Conservation (phyloP, 2,329 filamentous ascomycete species). For the Podosphaera fusca region DNA sequence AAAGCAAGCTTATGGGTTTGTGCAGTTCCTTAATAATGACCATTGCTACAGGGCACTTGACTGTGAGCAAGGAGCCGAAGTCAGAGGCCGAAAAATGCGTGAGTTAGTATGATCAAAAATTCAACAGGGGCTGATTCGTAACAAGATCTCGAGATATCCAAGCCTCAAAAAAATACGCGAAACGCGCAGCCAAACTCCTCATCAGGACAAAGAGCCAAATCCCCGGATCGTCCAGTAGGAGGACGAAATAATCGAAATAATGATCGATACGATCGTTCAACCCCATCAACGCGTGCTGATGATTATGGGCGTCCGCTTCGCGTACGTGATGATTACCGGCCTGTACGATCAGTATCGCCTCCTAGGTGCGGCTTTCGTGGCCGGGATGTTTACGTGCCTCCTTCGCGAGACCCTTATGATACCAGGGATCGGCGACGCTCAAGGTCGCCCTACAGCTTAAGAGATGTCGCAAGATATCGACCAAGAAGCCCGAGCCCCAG, state of each 20-base stretch:
- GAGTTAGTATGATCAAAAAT: constrained; percentile 19
- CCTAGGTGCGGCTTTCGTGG: constrained; percentile 31
- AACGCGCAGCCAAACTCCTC: constrained; percentile 19
- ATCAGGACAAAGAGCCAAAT: constrained; percentile 26
- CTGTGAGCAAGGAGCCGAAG: constrained; percentile 54
- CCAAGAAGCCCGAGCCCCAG: constrained; percentile 49
- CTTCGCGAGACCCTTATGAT: constrained; percentile 15
- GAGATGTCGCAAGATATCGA: constrained; percentile 30
- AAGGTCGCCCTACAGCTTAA: constrained; percentile 34
- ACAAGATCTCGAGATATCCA: constrained; percentile 71
- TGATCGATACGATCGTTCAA: constrained; percentile 19
- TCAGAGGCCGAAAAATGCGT: constrained; percentile 88
- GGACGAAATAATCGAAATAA: constrained; percentile 19
- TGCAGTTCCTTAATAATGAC: constrained; percentile 62
- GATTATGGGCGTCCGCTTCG: constrained; percentile 24
- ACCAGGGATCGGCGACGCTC: constrained; percentile 29
- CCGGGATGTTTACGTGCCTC: constrained; percentile 34
- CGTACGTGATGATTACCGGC: constrained; percentile 39
- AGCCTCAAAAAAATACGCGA: constrained; percentile 58
- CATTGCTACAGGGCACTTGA: constrained; percentile 57
- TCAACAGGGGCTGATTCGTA: background rate
- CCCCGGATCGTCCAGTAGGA: constrained; percentile 31
- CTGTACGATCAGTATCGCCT: constrained; percentile 35
- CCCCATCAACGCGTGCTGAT: constrained; percentile 13
- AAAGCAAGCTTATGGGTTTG: constrained; percentile 91